These are phyloP conservation scores for Diospyros kaki DNA, from an alignment of 148 eudicot species.

Conservation along the genomic window DNA sequence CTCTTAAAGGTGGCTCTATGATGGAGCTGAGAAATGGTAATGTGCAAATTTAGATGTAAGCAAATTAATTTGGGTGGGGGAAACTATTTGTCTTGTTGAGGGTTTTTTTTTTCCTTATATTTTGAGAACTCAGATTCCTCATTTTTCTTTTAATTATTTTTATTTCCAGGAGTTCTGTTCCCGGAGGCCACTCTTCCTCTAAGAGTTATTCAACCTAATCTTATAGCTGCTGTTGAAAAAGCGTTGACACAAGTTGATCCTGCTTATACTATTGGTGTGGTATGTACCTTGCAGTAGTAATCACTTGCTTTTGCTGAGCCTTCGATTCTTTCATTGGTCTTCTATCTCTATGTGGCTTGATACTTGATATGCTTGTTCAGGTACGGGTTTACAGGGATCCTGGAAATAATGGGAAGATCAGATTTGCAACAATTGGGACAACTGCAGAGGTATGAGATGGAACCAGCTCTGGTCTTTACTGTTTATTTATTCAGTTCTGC, in stretches of 20 bases:
- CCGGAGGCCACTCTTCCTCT: conserved; percentile 95
- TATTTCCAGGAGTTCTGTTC: conserved; percentile 44
- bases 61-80: too few relatives aligned
- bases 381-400: conserved; percentile 60
- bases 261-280: conserved; percentile 79
- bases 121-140: neutral
- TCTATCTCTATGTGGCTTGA: conserved; percentile 6
- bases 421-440: conserved; percentile 68
- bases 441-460: conserved; percentile 73
- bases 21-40: too few relatives aligned
- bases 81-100: too few relatives aligned
- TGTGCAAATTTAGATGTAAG: neutral
- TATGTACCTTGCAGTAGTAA: conserved; percentile 32
- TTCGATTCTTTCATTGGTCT: neutral
- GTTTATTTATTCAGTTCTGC: too few relatives aligned
- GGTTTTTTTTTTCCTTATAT: neutral
- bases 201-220: conserved; percentile 66
- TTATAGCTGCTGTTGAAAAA: conserved; percentile 69
- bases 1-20: neutral
- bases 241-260: conserved; percentile 70
- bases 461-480: neutral
- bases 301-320: conserved; percentile 5
- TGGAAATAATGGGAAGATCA: conserved; percentile 39
- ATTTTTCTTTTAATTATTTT: neutral
- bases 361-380: conserved; percentile 32